Conservation (phyloP, 2,329 filamentous ascomycete genomes). For the Sporothrix sp. region DNA sequence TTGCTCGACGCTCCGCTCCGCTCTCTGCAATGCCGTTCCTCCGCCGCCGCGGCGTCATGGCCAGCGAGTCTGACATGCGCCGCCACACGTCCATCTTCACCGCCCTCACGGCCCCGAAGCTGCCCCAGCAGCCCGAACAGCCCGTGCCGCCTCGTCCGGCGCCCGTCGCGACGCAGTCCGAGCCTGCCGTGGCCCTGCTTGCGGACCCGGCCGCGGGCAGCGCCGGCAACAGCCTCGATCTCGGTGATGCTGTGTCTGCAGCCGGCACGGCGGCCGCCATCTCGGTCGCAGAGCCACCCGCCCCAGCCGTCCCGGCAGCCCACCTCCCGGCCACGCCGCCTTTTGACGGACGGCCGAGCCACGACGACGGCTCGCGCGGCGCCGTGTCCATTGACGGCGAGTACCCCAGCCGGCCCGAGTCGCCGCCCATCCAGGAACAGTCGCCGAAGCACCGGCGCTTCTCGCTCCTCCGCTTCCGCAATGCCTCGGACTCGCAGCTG, state of each 20-base stretch:
- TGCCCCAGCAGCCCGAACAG: slow-evolving; percentile 7
- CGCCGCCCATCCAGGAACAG: slow-evolving; percentile 46
- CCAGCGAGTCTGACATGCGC: slow-evolving; percentile 50
- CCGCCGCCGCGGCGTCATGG: slow-evolving; percentile 50
- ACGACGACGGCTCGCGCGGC: slow-evolving; percentile 19
- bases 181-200: neutral
- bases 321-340: slow-evolving; percentile 24
- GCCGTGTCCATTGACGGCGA: slow-evolving; percentile 19
- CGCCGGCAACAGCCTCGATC: slow-evolving; percentile 11
- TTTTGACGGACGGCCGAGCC: slow-evolving; percentile 20
- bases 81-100: slow-evolving; percentile 34
- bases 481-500: slow-evolving; percentile 87
- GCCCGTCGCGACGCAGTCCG: neutral
- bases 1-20: neutral
- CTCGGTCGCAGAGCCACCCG: slow-evolving; percentile 16
- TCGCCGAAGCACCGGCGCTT: slow-evolving; percentile 50
- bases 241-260: slow-evolving; percentile 14
- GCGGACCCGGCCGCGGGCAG: neutral
- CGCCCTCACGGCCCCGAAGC: slow-evolving; percentile 19
- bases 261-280: slow-evolving; percentile 20
- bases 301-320: slow-evolving; percentile 16
- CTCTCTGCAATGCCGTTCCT: slow-evolving; percentile 53
- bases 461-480: slow-evolving; percentile 71
- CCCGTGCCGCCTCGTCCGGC: neutral
- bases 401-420: slow-evolving; percentile 30